Percentiles rank a stretch among this genome's conserved stretches.
These are phyloP conservation scores for Sclerotinia nivalis DNA, from an alignment of 2,329 filamentous ascomycete species.

Conservation along the genomic window DNA sequence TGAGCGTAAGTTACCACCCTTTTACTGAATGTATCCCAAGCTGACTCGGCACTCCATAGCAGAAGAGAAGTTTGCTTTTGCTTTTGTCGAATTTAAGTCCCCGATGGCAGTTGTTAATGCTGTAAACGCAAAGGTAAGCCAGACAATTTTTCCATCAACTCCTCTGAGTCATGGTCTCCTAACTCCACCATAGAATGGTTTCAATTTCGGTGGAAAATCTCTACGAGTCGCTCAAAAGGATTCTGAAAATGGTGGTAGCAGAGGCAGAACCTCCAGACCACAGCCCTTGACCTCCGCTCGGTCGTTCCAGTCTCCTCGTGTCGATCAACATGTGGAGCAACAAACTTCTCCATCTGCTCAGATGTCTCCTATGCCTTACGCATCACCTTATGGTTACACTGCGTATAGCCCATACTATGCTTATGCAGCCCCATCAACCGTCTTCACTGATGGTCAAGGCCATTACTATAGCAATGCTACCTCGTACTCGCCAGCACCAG, in stretches of 20 bases:
- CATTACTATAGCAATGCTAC: constrained; percentile 29
- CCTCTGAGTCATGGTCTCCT: background rate
- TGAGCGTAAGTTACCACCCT: constrained; percentile 31
- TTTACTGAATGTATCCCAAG: constrained; percentile 4
- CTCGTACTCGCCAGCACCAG: constrained; percentile 25
- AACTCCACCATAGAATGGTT: constrained; percentile 31
- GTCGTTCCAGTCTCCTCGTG: constrained; percentile 29
- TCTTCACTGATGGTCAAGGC: constrained; percentile 30
- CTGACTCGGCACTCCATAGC: constrained; percentile 32
- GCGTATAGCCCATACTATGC: constrained; percentile 26
- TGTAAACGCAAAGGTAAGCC: constrained; percentile 33
- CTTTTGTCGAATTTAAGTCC: constrained; percentile 42
- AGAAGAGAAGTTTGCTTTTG: constrained; percentile 40
- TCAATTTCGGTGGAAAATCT: constrained; percentile 32
- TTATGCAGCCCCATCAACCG: constrained; percentile 19
- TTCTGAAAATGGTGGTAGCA: constrained; percentile 31
- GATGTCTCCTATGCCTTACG: constrained; percentile 28
- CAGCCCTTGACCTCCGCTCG: constrained; percentile 19
- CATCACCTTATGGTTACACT: constrained; percentile 26
- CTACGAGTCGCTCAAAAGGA: constrained; percentile 40
- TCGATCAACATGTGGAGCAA: constrained; percentile 24
- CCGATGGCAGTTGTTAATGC: constrained; percentile 31
- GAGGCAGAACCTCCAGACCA: constrained; percentile 21
- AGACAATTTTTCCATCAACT: background rate
- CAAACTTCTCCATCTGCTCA: constrained; percentile 26